phyloP scores from a whole-genome alignment of 2,329 filamentous ascomycete species.

The Neospermospora avenae region DNA sequence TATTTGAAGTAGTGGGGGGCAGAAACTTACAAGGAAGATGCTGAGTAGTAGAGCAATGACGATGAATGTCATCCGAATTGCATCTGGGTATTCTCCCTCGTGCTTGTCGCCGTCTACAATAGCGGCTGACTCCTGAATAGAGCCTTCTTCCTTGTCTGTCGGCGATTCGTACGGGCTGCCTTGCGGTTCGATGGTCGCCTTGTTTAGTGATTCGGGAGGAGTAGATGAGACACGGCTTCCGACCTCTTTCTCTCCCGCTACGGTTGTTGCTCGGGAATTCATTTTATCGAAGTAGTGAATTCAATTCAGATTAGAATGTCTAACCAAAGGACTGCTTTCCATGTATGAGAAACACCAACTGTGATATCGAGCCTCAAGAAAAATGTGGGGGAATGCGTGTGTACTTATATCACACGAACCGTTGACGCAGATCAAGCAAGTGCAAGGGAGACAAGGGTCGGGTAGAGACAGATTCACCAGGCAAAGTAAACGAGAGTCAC shows the following conservation, averaged over 20 bases:
- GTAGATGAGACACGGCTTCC: constrained; percentile 21
- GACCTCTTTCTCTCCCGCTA: constrained; percentile 23
- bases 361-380: background rate
- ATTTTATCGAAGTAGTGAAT: background rate
- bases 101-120: constrained; percentile 10
- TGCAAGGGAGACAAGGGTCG: background rate
- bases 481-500: background rate
- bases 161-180: constrained; percentile 9
- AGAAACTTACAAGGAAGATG: constrained; percentile 42
- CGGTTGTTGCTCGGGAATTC: constrained; percentile 25
- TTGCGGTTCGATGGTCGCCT: constrained; percentile 12
- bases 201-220: constrained; percentile 16
- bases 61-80: constrained; percentile 38
- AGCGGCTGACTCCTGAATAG: constrained; percentile 9
- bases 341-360: too few species aligned
- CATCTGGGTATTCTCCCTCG: constrained; percentile 31
- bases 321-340: too few species aligned
- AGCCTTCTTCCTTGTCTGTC: constrained; percentile 22
- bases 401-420: background rate
- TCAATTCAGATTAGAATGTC: background rate
- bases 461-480: background rate
- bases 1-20: background rate
- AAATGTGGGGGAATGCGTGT: background rate
- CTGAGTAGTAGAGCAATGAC: constrained; percentile 45
- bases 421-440: background rate